A percentile compares a stretch with the other conserved stretches of the same genome.
Conservation (phyloP, 768 basidiomycete species). For the Lyophyllum shimeji region DNA sequence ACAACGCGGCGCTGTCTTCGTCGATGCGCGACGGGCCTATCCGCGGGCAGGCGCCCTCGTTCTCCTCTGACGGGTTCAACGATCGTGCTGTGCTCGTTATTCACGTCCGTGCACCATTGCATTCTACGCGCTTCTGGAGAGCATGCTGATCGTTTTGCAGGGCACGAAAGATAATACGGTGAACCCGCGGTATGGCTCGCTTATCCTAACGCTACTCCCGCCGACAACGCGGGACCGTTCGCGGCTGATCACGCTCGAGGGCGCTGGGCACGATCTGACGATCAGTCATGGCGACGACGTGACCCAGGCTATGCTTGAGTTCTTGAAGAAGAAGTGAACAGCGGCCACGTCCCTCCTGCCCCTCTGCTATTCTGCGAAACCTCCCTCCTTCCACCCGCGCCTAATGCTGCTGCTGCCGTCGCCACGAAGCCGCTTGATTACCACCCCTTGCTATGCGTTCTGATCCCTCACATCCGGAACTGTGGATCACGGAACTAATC, state of each 20-base stretch:
- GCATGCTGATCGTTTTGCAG: slow-evolving; percentile 26
- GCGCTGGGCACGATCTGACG: slow-evolving; percentile 54
- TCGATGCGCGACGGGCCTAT: slow-evolving; percentile 73
- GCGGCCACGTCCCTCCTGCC: background rate
- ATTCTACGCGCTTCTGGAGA: background rate
- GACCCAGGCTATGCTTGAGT: slow-evolving; percentile 29
- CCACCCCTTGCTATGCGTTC: no score
- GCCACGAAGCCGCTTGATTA: no score
- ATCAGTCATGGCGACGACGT: slow-evolving; percentile 41
- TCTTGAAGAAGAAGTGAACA: slow-evolving; percentile 20
- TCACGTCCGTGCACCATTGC: slow-evolving; percentile 45
- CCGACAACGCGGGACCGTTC: slow-evolving; percentile 30
- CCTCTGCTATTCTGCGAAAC: no score
- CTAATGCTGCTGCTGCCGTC: no score
- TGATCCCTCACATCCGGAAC: no score
- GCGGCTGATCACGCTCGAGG: slow-evolving; percentile 46
- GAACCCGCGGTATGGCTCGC: slow-evolving; percentile 49
- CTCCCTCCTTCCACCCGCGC: no score
- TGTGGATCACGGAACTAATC: no score
- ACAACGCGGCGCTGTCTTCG: slow-evolving; percentile 75
- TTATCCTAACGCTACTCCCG: slow-evolving; percentile 46
- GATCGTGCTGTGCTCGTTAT: slow-evolving; percentile 58
- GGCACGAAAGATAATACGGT: slow-evolving; percentile 63
- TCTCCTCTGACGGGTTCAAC: slow-evolving; percentile 47
- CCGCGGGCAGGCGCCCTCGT: slow-evolving; percentile 57